Evolutionary conservation across 1,139 yeast species (phyloP).

Genomic region (Citeromyces hawaiiensis): DNA sequence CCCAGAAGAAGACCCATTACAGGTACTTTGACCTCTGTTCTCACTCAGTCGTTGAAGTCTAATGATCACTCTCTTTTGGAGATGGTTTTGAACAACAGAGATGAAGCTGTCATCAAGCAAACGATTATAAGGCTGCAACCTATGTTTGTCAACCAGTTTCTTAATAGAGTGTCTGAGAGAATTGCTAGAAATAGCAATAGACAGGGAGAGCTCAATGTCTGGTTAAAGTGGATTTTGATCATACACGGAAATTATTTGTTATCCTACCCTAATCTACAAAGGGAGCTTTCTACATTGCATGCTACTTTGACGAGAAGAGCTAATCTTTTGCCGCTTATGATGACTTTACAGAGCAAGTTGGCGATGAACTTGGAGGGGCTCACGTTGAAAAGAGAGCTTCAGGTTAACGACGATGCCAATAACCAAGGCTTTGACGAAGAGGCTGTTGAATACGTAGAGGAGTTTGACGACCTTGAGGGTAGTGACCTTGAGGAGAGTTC

Average conservation of each 20-base stretch:
- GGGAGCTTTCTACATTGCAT: conserved; percentile 63
- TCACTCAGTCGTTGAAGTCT: conserved; percentile 59
- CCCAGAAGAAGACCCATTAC: conserved; percentile 30
- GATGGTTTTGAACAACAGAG: conserved; percentile 65
- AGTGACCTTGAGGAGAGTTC: background rate
- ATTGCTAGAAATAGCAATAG: conserved; percentile 31
- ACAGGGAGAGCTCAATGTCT: conserved; percentile 64
- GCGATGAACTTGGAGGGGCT: conserved; percentile 59
- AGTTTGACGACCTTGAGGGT: conserved; percentile 2
- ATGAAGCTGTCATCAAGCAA: conserved; percentile 45
- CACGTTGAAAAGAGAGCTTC: conserved; percentile 17
- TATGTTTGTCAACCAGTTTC: conserved; percentile 53
- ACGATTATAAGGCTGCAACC: conserved; percentile 22
- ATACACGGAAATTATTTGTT: conserved; percentile 72
- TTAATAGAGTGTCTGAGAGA: conserved; percentile 36
- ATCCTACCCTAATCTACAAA: conserved; percentile 44
- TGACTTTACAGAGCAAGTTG: conserved; percentile 73
- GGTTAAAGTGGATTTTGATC: conserved; percentile 91
- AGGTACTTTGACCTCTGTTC: conserved; percentile 51
- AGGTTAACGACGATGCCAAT: conserved; percentile 6
- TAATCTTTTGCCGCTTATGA: conserved; percentile 58
- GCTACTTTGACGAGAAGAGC: conserved; percentile 67
- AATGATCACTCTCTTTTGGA: conserved; percentile 66
- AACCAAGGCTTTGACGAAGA: conserved; percentile 5
- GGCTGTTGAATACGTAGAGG: conserved; percentile 5